Percentiles rank a stretch among this genome's conserved stretches.
Conservation (phyloP, 2,329 filamentous ascomycete genomes). For the Simplicillium aogashimaense region DNA sequence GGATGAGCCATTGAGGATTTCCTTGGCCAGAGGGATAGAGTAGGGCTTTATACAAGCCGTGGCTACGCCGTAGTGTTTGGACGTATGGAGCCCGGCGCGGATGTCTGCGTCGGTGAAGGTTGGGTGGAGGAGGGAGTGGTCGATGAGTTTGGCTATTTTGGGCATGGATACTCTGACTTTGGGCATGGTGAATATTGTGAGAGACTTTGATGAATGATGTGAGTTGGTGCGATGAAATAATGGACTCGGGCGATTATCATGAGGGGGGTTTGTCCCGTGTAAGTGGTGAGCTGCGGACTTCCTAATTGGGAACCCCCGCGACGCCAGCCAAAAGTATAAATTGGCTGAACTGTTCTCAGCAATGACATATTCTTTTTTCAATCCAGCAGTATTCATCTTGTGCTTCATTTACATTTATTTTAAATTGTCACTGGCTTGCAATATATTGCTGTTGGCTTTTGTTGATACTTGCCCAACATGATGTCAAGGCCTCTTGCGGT, state of each 20-base stretch:
- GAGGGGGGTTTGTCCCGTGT: too few species aligned
- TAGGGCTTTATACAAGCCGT: conserved; percentile 52
- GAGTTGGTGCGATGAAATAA: too few species aligned
- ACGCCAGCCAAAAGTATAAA: conserved; percentile 1
- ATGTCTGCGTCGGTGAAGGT: conserved; percentile 49
- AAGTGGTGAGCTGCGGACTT: conserved; percentile 13
- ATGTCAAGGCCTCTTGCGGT: neutral
- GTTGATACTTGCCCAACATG: neutral
- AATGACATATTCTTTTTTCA: conserved; percentile 5
- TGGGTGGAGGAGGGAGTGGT: conserved; percentile 54
- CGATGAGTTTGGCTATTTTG: conserved; percentile 44
- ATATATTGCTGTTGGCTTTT: neutral
- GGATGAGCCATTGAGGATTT: conserved; percentile 33
- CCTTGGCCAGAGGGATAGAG: conserved; percentile 34
- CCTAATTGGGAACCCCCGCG: conserved; percentile 18
- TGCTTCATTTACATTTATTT: neutral
- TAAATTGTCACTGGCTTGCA: neutral
- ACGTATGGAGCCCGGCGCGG: conserved; percentile 34
- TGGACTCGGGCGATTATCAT: too few species aligned
- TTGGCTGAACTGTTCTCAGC: conserved; percentile 3
- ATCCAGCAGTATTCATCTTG: neutral
- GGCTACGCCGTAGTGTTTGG: conserved; percentile 37
- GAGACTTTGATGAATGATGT: neutral
- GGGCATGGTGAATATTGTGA: neutral
- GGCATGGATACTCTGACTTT: conserved; percentile 23